Percentiles rank a stretch among this genome's conserved stretches.
phyloP scores from a whole-genome alignment of 306 rosid genomes.

The Citrullus amarus region DNA sequence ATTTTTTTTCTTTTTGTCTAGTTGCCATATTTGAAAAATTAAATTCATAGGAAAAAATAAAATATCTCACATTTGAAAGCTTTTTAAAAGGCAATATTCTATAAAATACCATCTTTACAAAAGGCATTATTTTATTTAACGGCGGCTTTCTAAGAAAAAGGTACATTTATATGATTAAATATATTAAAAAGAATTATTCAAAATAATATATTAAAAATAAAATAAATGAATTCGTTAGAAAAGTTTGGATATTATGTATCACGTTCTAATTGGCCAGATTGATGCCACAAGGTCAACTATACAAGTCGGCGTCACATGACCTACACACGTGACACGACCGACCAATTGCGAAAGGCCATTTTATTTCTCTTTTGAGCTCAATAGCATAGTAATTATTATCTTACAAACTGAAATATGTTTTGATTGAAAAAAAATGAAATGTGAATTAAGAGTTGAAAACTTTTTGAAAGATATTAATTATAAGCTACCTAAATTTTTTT shows the following conservation, averaged over 20 bases:
- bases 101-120: background rate
- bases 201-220: too few species aligned
- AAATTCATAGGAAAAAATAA: background rate
- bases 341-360: background rate
- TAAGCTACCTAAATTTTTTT: too few species aligned
- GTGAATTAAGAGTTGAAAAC: background rate
- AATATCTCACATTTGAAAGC: background rate
- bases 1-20: background rate
- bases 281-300: background rate
- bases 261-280: background rate
- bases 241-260: background rate
- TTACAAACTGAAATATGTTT: too few species aligned
- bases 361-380: too few species aligned
- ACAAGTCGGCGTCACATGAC: background rate
- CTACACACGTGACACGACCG: background rate
- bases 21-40: background rate
- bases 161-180: background rate
- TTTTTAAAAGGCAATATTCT: background rate
- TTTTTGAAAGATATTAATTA: background rate
- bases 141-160: background rate
- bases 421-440: too few species aligned
- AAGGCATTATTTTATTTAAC: background rate
- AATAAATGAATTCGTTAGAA: background rate
- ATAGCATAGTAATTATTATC: too few species aligned
- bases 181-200: background rate